Conservation (phyloP, 2,329 filamentous ascomycete genomes). For the Aureobasidium melanogenum region DNA sequence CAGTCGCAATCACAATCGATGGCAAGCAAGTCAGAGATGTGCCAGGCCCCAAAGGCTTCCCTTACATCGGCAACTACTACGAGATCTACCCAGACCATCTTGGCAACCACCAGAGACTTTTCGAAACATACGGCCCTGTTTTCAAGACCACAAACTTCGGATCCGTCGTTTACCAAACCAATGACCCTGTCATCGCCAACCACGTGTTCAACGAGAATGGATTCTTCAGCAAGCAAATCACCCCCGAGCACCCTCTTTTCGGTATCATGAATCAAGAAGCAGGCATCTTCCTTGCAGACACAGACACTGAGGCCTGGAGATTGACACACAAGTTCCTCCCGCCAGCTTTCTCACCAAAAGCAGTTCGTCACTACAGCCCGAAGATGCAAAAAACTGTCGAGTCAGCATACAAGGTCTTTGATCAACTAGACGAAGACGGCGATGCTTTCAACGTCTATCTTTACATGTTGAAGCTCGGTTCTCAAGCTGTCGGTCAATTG, state of each 20-base stretch:
- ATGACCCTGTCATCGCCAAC: constrained; percentile 28
- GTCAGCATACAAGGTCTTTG: constrained; percentile 40
- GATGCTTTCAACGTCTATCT: constrained; percentile 42
- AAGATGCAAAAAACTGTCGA: constrained; percentile 50
- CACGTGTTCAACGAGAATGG: constrained; percentile 27
- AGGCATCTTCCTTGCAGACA: constrained; percentile 34
- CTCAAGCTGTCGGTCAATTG: constrained; percentile 37
- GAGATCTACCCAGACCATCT: constrained; percentile 34
- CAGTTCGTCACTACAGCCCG: constrained; percentile 52
- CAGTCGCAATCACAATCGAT: constrained; percentile 38
- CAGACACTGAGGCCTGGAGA: constrained; percentile 42
- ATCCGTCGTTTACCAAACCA: constrained; percentile 26
- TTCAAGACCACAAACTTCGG: constrained; percentile 32
- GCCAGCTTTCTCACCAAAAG: constrained; percentile 50
- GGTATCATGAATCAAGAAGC: constrained; percentile 26
- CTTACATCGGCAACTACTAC: constrained; percentile 28
- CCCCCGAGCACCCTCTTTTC: constrained; percentile 23
- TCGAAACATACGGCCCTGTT: constrained; percentile 30
- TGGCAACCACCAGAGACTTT: constrained; percentile 33
- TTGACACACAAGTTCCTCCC: constrained; percentile 54
- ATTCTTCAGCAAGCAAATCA: constrained; percentile 36
- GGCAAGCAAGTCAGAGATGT: constrained; percentile 38
- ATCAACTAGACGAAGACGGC: constrained; percentile 38
- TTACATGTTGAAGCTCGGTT: constrained; percentile 42
- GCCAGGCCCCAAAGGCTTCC: constrained; percentile 30